phyloP scores from a whole-genome alignment of 2,329 filamentous ascomycete genomes.

The Penicillium sp. region DNA sequence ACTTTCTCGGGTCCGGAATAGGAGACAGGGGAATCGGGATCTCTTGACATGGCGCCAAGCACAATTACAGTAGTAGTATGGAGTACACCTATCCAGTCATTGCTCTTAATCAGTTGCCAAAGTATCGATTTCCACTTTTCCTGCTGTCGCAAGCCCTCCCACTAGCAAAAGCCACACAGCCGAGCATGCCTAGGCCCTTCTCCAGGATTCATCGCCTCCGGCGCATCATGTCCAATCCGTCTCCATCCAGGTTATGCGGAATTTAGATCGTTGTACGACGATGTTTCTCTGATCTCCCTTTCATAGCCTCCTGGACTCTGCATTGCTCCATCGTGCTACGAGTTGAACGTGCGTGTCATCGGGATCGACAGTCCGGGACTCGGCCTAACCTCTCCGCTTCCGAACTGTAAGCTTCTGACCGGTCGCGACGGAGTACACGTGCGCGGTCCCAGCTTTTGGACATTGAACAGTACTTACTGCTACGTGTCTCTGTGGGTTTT shows the following conservation, averaged over 20 bases:
- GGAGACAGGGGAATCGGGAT: background rate
- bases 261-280: background rate
- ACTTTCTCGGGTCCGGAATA: background rate
- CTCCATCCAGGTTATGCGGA: conserved; percentile 3
- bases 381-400: conserved; percentile 8
- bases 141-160: conserved; percentile 1
- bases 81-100: background rate
- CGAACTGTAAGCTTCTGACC: conserved; percentile 9
- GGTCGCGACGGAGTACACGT: conserved; percentile 1
- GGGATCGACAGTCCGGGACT: conserved; percentile 11
- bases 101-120: background rate
- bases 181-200: conserved; percentile 10
- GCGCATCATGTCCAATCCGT: background rate
- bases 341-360: conserved; percentile 12
- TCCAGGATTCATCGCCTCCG: conserved; percentile 7
- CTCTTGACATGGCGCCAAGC: background rate
- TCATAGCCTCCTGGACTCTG: conserved; percentile 4
- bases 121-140: background rate
- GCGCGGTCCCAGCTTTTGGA: conserved; percentile 3
- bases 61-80: background rate
- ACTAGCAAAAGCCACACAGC: conserved; percentile 14
- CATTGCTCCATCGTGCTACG: background rate
- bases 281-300: conserved; percentile 1
- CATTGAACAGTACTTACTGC: background rate
- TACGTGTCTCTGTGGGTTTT: conserved; percentile 3